A percentile compares a stretch with the other conserved stretches of the same genome.
Evolutionary conservation across 176 grass and related monocot species (phyloP).

Genomic region (Areca catechu): DNA sequence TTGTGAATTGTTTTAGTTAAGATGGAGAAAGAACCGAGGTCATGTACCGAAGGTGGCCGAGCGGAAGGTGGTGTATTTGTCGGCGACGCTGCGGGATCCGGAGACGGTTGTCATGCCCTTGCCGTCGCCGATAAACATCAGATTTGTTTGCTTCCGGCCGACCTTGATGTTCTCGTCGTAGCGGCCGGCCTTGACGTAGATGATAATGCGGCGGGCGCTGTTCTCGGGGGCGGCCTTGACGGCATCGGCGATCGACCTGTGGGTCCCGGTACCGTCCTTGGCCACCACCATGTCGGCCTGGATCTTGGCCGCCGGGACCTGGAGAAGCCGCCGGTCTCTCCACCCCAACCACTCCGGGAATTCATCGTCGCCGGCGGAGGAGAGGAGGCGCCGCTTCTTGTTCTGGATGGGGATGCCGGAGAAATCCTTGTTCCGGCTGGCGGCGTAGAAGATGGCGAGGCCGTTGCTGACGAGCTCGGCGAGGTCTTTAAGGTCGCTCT

Average conservation of each 20-base stretch:
- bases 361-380: background rate
- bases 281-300: conserved; percentile 49
- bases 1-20: too few relatives aligned
- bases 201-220: conserved; percentile 32
- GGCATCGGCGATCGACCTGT: conserved; percentile 32
- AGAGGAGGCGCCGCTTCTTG: conserved; percentile 24
- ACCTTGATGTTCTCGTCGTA: conserved; percentile 54
- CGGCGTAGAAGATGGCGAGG: conserved; percentile 48
- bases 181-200: conserved; percentile 44
- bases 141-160: conserved; percentile 39
- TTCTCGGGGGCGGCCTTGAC: conserved; percentile 28
- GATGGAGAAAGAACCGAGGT: too few relatives aligned
- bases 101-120: conserved; percentile 22
- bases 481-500: conserved; percentile 26
- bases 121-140: conserved; percentile 49
- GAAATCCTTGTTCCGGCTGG: conserved; percentile 22
- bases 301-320: conserved; percentile 14
- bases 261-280: conserved; percentile 35
- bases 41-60: conserved; percentile 46
- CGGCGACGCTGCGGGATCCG: conserved; percentile 25
- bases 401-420: conserved; percentile 27
- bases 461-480: conserved; percentile 42
- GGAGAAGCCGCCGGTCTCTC: conserved; percentile 35
- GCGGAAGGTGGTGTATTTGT: conserved; percentile 40
- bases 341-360: conserved; percentile 44